phyloP scores from a whole-genome alignment of 1,284 basidiomycete genomes.

The Ceratobasidium sp. region DNA sequence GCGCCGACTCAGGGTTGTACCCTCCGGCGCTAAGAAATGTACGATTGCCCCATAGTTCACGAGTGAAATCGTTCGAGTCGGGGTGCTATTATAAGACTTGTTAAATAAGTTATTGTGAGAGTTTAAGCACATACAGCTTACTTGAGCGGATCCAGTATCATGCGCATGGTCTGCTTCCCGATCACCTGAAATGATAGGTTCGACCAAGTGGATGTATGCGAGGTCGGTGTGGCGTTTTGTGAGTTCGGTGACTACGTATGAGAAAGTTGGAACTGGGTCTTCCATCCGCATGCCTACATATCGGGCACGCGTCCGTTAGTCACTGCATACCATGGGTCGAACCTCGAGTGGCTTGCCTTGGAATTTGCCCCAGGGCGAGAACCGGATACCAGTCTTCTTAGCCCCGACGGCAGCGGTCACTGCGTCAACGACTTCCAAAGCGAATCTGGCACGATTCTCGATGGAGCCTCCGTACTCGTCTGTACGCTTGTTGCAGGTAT shows the following conservation, averaged over 20 bases:
- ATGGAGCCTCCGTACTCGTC: slow-evolving; percentile 60
- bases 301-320: background rate
- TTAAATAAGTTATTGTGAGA: background rate
- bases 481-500: slow-evolving; percentile 57
- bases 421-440: slow-evolving; percentile 54
- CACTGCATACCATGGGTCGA: background rate
- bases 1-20: slow-evolving; percentile 48
- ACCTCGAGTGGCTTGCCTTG: slow-evolving; percentile 44
- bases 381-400: slow-evolving; percentile 56
- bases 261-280: slow-evolving; percentile 60
- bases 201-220: slow-evolving; percentile 68
- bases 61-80: slow-evolving; percentile 46
- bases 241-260: slow-evolving; percentile 54
- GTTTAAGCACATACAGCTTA: background rate
- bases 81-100: background rate
- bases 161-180: slow-evolving; percentile 48
- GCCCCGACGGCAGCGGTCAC: slow-evolving; percentile 55
- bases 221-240: slow-evolving; percentile 59
- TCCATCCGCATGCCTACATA: slow-evolving; percentile 56
- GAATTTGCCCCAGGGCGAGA: slow-evolving; percentile 54
- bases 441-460: slow-evolving; percentile 59
- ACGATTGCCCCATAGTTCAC: slow-evolving; percentile 45
- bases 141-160: slow-evolving; percentile 8
- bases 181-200: slow-evolving; percentile 56
- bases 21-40: slow-evolving; percentile 64